Conservation (phyloP, 2,329 filamentous ascomycete genomes). For the Xylariaceae sp. region DNA sequence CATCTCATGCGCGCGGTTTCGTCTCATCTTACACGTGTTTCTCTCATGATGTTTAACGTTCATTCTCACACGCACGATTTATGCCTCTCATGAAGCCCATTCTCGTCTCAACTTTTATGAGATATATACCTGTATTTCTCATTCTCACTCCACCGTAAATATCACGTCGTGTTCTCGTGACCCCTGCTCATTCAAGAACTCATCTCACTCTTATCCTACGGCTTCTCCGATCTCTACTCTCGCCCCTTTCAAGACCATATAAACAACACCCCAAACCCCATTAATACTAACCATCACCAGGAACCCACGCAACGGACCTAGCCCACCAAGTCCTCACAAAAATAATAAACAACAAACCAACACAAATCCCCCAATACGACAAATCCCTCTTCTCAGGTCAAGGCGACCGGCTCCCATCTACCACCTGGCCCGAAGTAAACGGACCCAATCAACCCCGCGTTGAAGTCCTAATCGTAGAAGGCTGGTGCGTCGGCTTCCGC, state of each 20-base stretch:
- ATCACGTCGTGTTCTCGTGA: background rate
- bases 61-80: background rate
- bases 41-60: background rate
- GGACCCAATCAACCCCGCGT: slow-evolving; percentile 44
- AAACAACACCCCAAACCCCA: background rate
- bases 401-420: slow-evolving; percentile 65
- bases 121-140: background rate
- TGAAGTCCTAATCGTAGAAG: slow-evolving; percentile 73
- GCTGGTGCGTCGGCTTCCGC: slow-evolving; percentile 86
- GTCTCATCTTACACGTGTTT: background rate
- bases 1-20: background rate
- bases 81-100: background rate
- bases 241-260: background rate
- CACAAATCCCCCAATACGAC: slow-evolving; percentile 69
- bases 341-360: slow-evolving; percentile 48
- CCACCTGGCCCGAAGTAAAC: slow-evolving; percentile 57
- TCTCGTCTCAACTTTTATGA: background rate
- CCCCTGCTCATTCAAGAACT: background rate
- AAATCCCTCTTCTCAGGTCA: slow-evolving; percentile 72
- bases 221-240: background rate
- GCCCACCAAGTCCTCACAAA: slow-evolving; percentile 56
- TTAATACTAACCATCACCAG: slow-evolving; percentile 16
- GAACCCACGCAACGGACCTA: slow-evolving; percentile 68
- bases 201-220: background rate
- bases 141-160: background rate